Evolutionary conservation across 116 monocot species (phyloP), one percentile per base, ranked within the genome.

Genomic region (Posidonia oceanica): DNA sequence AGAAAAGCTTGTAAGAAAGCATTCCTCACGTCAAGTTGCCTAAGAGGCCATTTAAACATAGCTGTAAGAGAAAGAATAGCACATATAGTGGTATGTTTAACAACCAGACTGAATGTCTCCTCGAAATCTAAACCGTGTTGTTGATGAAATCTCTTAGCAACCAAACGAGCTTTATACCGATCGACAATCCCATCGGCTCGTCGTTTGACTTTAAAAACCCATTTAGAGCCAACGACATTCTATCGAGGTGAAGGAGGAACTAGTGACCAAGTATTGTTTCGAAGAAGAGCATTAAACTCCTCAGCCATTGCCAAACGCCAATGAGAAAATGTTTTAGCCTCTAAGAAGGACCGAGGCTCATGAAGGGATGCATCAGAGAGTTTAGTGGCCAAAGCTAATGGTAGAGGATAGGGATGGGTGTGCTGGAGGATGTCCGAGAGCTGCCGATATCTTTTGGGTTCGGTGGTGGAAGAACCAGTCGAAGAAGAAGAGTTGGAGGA

Each of bases 191-290:
- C 62, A 62, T 62, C 21, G 12, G 5, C 62, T 7, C 20, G 14
- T 18, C 38, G 12, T 39, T 39, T 64, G 13, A 57, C 23, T 41
- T 23, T 0, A 3, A 8, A 71, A 0, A 65, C 64, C 71, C 64
- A 77, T 65, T 66, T 64, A 53, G 57, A 56, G 3, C 70, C 48
- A 29, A 71, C 29, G 17, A 70, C 14, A n/a, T 64, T 71, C 0
- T 13, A 0, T 3, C 15, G 6, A 21, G 29, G 29, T 29, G 41
- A 20, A 4, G 39, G 36, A 29, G 65, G 70, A 36, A 64, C 69
- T 4, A 70, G 54, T 17, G 52, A 51, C 77, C 66, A 77, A 0
- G 44, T 76, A 0, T 22, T 3, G 22, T 70, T 76, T 2, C 5
- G 2, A 3, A 39, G 11, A 5, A 76, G 29, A 3, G 76, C 63